Base-by-base conservation (phyloP, 176 grass and related monocot genomes). In the Juncus effusus region DNA sequence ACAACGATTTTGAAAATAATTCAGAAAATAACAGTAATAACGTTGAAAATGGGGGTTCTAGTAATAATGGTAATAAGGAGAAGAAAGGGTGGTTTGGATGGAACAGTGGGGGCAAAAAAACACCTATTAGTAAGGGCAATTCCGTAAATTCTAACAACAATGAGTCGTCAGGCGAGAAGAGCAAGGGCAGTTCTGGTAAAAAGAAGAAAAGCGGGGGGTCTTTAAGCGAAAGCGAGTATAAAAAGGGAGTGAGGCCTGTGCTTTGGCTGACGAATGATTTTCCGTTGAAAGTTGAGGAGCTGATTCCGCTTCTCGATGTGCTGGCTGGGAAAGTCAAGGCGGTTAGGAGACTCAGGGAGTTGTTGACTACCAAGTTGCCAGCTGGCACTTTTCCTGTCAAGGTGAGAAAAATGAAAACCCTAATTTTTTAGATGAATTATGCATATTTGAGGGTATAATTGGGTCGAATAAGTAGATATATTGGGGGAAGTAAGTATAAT, bases 271-370 rank as follows among this genome's bases (percentile, higher is more conserved):
- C 94, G 51, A 85, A 82, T 3, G 88, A 93, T 70, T 99, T 92
- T 71, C 88, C 94, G 82, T 60, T 99, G 37, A 99, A 99, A 77
- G 86, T 82, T 9, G 94, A 99, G 71, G 94, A 99, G 51, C 81
- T 99, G 36, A 80, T 99, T 67, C 94, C 88, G 59, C 64, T 99
- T 53, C 85, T 99, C 6, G 94, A 99, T 87, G 88, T 99, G 56
- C 28, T 99, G 65, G 94, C 94, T n/a, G 92, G 86, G 70, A 99
- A 99, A 87, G 94, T 99, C 16, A 99, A 99, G 73, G 94, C 88
- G 51, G 72, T 99, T 8, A 86, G 88, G 77, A 99, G 94, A 78
- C 83, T 99, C 42, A 89, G 88, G 75, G 94, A 99, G 59, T 79
- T 99, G 54, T 78, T 99, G 76, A 93, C 94, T 38, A 99, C 85